These are phyloP conservation scores for Bathelium albidoporum DNA, from an alignment of 495 filamentous ascomycete species.

Conservation along the genomic window DNA sequence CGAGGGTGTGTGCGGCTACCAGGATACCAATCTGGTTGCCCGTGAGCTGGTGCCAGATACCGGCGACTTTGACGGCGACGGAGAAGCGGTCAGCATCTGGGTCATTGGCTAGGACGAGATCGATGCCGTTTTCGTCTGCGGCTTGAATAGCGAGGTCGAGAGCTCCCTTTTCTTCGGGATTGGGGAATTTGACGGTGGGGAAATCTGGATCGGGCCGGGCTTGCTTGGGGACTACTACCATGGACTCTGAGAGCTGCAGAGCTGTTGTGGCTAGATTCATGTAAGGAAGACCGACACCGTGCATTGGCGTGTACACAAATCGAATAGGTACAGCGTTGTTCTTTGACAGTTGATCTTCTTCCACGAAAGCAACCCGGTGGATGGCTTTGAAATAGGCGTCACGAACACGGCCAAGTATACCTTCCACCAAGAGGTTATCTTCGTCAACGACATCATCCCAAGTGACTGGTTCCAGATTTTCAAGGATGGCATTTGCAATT, in stretches of 20 bases:
- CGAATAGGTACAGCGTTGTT: slow-evolving; percentile 15
- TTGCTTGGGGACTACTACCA: slow-evolving; percentile 29
- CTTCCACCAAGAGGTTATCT: slow-evolving; percentile 32
- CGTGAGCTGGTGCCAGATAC: slow-evolving; percentile 53
- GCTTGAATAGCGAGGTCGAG: slow-evolving; percentile 51
- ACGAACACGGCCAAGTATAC: slow-evolving; percentile 28
- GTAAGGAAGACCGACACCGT: slow-evolving; percentile 49
- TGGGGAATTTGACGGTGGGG: slow-evolving; percentile 59
- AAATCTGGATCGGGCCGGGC: slow-evolving; percentile 56
- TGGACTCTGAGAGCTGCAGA: slow-evolving; percentile 32
- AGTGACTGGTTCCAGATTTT: slow-evolving; percentile 43
- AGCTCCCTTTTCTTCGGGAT: slow-evolving; percentile 61
- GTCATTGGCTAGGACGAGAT: slow-evolving; percentile 55
- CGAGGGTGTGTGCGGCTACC: slow-evolving; percentile 48
- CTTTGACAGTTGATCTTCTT: background rate
- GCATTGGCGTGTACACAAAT: slow-evolving; percentile 62
- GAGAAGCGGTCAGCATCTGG: slow-evolving; percentile 67
- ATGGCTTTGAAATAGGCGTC: slow-evolving; percentile 25
- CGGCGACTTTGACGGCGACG: slow-evolving; percentile 49
- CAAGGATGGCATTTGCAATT: slow-evolving; percentile 50
- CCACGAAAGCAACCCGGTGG: slow-evolving; percentile 7
- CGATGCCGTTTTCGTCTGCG: slow-evolving; percentile 40
- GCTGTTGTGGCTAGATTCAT: slow-evolving; percentile 39
- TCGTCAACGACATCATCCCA: slow-evolving; percentile 42
- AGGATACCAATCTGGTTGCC: slow-evolving; percentile 61